A percentile compares a stretch with the other conserved stretches of the same genome.
Conservation (phyloP, 2,329 filamentous ascomycete genomes). For the Penicillium janthinellum region DNA sequence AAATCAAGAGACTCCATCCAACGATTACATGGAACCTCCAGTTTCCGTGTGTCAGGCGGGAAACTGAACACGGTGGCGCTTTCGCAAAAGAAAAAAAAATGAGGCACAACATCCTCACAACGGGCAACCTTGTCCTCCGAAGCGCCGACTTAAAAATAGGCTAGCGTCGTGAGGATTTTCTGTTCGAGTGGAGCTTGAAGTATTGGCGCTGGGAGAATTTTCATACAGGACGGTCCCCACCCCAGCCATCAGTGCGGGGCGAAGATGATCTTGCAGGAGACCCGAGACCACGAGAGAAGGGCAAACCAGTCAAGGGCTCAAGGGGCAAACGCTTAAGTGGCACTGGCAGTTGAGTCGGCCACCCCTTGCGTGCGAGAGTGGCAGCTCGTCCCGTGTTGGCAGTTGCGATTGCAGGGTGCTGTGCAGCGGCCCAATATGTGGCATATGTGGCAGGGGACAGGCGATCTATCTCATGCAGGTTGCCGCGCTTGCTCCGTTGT, state of each 20-base stretch:
- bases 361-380: neutral
- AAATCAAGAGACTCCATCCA: neutral
- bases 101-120: neutral
- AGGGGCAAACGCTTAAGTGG: neutral
- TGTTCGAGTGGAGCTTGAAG: neutral
- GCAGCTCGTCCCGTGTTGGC: neutral
- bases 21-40: neutral
- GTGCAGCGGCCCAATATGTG: slow-evolving; percentile 4
- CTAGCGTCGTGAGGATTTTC: slow-evolving; percentile 14
- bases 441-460: slow-evolving; percentile 2
- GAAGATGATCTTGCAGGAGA: slow-evolving; percentile 28
- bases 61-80: neutral
- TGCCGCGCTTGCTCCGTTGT: slow-evolving; percentile 13
- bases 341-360: neutral
- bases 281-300: slow-evolving; percentile 5
- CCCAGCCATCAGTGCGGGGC: slow-evolving; percentile 25
- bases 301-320: neutral
- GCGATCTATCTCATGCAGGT: slow-evolving; percentile 25
- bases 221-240: neutral
- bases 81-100: neutral
- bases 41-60: no score
- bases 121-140: neutral
- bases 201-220: slow-evolving; percentile 25
- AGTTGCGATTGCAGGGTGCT: neutral
- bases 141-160: slow-evolving; percentile 17